These are phyloP conservation scores for Tulasnella sp. DNA, from an alignment of 768 basidiomycete genomes.

Conservation along the genomic window DNA sequence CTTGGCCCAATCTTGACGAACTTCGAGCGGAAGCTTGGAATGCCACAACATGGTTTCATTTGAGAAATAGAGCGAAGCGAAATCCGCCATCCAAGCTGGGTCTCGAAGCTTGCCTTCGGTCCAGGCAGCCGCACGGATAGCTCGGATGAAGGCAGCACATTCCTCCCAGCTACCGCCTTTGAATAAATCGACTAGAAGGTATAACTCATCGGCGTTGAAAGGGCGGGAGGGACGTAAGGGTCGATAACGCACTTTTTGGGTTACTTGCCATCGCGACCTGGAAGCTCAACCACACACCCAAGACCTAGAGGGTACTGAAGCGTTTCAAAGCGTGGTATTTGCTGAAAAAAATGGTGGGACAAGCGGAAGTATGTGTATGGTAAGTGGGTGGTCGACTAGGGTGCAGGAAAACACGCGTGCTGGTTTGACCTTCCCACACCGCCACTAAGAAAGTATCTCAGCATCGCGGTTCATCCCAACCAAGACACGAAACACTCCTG, in stretches of 20 bases:
- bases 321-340: too few species aligned
- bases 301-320: too few species aligned
- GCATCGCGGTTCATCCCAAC: too few species aligned
- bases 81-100: conserved; percentile 17
- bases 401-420: too few species aligned
- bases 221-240: background rate
- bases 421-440: too few species aligned
- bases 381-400: too few species aligned
- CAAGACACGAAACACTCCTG: too few species aligned
- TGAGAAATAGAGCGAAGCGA: background rate
- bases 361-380: too few species aligned
- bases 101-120: background rate
- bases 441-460: too few species aligned
- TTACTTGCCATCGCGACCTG: background rate
- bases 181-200: background rate
- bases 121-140: background rate
- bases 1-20: background rate
- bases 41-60: background rate
- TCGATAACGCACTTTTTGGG: background rate
- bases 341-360: too few species aligned
- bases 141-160: background rate
- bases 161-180: background rate
- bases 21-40: background rate
- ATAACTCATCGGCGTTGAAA: background rate
- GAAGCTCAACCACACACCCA: background rate